These are phyloP conservation scores for Russula vinacea DNA, from an alignment of 768 basidiomycete genomes.

Conservation along the genomic window DNA sequence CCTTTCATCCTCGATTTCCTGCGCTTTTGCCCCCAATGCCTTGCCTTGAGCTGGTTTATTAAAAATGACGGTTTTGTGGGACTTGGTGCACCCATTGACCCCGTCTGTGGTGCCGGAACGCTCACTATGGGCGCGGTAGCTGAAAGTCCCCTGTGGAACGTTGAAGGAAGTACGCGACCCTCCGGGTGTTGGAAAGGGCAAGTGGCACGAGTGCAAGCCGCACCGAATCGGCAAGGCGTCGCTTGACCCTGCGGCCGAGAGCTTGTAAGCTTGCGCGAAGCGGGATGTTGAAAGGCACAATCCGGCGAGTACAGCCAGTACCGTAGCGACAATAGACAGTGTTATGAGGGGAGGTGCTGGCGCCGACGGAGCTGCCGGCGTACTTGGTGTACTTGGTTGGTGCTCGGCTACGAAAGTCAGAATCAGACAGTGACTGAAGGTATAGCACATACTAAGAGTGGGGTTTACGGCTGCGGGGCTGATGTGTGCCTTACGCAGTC, in stretches of 20 bases:
- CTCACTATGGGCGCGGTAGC: conserved; percentile 58
- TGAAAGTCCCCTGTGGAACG: conserved; percentile 77
- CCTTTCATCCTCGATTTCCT: conserved; percentile 66
- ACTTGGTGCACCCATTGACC: conserved; percentile 61
- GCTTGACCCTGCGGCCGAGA: conserved; percentile 22
- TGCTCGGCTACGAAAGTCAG: conserved; percentile 26
- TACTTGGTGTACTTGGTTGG: conserved; percentile 37
- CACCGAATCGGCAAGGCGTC: conserved; percentile 71
- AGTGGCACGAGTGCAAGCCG: conserved; percentile 71
- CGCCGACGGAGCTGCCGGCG: conserved; percentile 43
- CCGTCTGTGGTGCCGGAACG: conserved; percentile 60
- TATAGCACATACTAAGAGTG: conserved; percentile 45
- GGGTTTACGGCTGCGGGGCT: conserved; percentile 78
- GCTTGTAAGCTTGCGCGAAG: conserved; percentile 20
- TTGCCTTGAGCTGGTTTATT: conserved; percentile 45
- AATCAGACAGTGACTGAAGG: neutral
- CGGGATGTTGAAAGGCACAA: conserved; percentile 62
- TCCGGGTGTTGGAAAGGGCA: conserved; percentile 84
- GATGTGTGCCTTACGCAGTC: conserved; percentile 92
- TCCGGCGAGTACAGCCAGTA: conserved; percentile 78
- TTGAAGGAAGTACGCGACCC: conserved; percentile 71
- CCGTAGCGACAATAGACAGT: conserved; percentile 74
- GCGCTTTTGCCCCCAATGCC: conserved; percentile 48
- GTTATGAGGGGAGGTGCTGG: conserved; percentile 34
- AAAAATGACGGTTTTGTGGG: conserved; percentile 71